phyloP scores from a whole-genome alignment of 2,329 filamentous ascomycete genomes.

The Alternaria gansuensis region DNA sequence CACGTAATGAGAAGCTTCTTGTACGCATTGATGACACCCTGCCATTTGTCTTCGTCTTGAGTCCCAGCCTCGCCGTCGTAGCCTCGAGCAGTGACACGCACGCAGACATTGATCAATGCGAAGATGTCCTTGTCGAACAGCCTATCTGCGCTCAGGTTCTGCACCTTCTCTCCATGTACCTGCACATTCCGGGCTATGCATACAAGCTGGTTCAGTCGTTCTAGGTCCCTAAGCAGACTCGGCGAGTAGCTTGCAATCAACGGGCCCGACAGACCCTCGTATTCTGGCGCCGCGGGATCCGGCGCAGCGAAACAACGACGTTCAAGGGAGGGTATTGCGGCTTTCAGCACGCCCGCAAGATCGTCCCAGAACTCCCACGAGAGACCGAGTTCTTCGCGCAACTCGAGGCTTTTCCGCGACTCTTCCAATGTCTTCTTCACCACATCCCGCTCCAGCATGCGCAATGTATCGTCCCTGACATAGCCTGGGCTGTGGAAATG shows the following conservation, averaged over 20 bases:
- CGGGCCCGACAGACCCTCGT: conserved; percentile 67
- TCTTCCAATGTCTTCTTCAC: conserved; percentile 68
- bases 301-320: conserved; percentile 69
- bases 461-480: conserved; percentile 66
- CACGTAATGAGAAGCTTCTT: conserved; percentile 72
- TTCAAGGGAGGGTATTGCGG: conserved; percentile 69
- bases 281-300: conserved; percentile 64
- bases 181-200: conserved; percentile 70
- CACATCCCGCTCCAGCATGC: conserved; percentile 63
- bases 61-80: conserved; percentile 71
- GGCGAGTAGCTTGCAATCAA: conserved; percentile 69
- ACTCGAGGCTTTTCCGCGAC: conserved; percentile 64
- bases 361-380: conserved; percentile 68
- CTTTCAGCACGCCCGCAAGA: conserved; percentile 65
- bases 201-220: conserved; percentile 69
- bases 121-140: conserved; percentile 69
- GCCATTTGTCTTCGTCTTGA: conserved; percentile 70
- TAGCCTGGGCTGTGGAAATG: conserved; percentile 69
- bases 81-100: conserved; percentile 69
- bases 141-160: conserved; percentile 69
- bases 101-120: conserved; percentile 69
- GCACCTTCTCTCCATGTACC: conserved; percentile 67
- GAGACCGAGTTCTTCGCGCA: conserved; percentile 66
- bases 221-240: conserved; percentile 68
- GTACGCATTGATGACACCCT: conserved; percentile 70